phyloP scores from a whole-genome alignment of 352 stramenopile species.

The Phytophthora sansomeana region DNA sequence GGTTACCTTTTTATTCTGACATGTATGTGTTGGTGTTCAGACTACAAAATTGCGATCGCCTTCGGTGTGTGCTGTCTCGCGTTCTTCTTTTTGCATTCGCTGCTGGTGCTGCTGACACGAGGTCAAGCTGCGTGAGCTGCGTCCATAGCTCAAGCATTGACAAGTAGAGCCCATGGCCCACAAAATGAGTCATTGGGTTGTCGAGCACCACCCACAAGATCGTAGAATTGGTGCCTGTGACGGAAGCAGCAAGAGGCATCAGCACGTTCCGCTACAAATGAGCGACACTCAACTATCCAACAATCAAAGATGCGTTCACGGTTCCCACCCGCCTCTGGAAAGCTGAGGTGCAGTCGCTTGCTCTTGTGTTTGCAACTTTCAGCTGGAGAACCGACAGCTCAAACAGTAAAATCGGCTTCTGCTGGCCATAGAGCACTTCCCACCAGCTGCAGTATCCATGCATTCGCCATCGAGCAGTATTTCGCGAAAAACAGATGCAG shows the following conservation, averaged over 20 bases:
- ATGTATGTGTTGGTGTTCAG: slow-evolving; percentile 36
- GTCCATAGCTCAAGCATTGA: background rate
- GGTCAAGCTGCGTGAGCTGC: background rate
- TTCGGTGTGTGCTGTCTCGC: slow-evolving; percentile 59
- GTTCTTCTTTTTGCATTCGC: slow-evolving; percentile 76
- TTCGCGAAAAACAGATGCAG: slow-evolving; percentile 32
- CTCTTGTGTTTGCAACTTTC: slow-evolving; percentile 1
- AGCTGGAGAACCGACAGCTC: slow-evolving; percentile 19
- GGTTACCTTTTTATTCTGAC: background rate
- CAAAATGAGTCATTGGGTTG: too few species aligned
- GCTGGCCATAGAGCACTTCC: slow-evolving; percentile 19
- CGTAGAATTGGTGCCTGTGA: background rate
- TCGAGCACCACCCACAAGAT: slow-evolving; percentile 3
- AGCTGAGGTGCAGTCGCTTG: background rate
- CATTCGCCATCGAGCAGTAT: slow-evolving; percentile 11
- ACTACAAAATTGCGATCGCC: slow-evolving; percentile 89
- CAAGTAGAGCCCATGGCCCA: background rate
- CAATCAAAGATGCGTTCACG: slow-evolving; percentile 22
- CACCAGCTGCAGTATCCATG: slow-evolving; percentile 16
- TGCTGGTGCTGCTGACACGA: slow-evolving; percentile 47
- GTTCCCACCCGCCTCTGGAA: slow-evolving; percentile 5
- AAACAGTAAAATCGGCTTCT: slow-evolving; percentile 15
- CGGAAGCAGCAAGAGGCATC: slow-evolving; percentile 19
- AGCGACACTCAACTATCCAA: slow-evolving; percentile 18
- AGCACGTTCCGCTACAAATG: slow-evolving; percentile 14